A percentile compares a stretch with the other conserved stretches of the same genome.
Evolutionary conservation across 1,284 basidiomycete genomes (phyloP).

Genomic region (Omphalotus olearius): DNA sequence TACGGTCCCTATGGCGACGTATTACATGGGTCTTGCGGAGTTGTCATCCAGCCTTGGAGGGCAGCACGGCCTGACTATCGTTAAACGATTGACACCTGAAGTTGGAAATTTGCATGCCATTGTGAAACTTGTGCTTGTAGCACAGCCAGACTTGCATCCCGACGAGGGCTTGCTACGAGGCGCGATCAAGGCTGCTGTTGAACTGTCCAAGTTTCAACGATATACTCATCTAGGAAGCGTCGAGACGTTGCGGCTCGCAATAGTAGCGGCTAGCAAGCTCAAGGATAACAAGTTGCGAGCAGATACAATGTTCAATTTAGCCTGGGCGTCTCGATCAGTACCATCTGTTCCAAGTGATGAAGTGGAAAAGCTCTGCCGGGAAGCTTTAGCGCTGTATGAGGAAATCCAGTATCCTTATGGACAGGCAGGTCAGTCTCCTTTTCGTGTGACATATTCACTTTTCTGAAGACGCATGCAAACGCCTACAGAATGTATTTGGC

Average conservation of each 20-base stretch:
- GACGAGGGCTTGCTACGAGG: slow-evolving; percentile 8
- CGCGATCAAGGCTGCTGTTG: slow-evolving; percentile 15
- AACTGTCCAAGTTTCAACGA: slow-evolving; percentile 17
- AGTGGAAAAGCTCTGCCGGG: slow-evolving; percentile 9
- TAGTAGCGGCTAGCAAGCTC: slow-evolving; percentile 7
- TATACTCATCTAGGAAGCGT: slow-evolving; percentile 16
- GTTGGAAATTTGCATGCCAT: slow-evolving; percentile 18
- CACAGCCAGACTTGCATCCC: slow-evolving; percentile 1
- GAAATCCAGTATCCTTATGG: slow-evolving; percentile 11
- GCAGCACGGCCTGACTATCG: slow-evolving; percentile 15
- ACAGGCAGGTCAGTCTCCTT: slow-evolving; percentile 10
- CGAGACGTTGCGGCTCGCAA: slow-evolving; percentile 13
- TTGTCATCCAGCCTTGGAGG: slow-evolving; percentile 17
- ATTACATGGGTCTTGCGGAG: slow-evolving; percentile 17
- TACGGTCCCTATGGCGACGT: slow-evolving; percentile 11
- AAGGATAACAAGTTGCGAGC: slow-evolving; percentile 12
- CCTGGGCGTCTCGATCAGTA: slow-evolving; percentile 1
- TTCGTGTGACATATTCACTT: no score
- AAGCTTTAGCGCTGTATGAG: slow-evolving; percentile 17
- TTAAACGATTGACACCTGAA: slow-evolving; percentile 15
- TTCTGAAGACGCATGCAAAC: no score
- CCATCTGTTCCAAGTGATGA: no score
- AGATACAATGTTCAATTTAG: slow-evolving; percentile 16
- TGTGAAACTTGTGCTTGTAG: slow-evolving; percentile 15
- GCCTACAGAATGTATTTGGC: neutral